Conservation (phyloP, 2,329 filamentous ascomycete genomes). For the Canariomyces notabilis region DNA sequence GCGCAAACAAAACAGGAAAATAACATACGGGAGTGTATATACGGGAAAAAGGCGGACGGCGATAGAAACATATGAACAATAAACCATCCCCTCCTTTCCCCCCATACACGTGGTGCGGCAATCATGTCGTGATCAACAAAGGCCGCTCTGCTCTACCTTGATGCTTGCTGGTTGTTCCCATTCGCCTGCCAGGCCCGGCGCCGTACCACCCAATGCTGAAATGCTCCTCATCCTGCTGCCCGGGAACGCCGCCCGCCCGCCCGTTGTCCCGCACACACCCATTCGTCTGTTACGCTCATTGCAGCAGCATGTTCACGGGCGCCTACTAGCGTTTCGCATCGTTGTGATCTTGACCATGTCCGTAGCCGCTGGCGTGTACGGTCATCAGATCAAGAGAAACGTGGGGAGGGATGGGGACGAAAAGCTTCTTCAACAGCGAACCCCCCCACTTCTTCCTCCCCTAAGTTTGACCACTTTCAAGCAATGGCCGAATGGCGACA, state of each 20-base stretch:
- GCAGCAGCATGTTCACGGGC: background rate
- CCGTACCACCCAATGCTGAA: background rate
- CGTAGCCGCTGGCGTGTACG: background rate
- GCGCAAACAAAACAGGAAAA: slow-evolving; percentile 6
- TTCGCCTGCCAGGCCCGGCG: background rate
- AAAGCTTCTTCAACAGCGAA: no score
- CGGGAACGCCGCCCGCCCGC: background rate
- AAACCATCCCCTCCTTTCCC: background rate
- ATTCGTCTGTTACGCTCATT: background rate
- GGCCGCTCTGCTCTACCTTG: no score
- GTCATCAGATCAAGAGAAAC: background rate
- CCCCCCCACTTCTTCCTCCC: background rate
- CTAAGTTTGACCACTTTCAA: background rate
- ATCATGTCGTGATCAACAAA: background rate
- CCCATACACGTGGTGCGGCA: background rate
- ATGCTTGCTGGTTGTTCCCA: no score
- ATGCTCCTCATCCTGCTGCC: background rate
- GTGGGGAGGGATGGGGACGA: no score
- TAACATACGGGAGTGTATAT: background rate
- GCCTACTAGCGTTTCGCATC: slow-evolving; percentile 2
- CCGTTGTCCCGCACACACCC: background rate
- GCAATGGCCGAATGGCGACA: no score
- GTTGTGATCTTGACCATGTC: background rate
- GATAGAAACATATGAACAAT: background rate
- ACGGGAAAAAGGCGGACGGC: no score